phyloP scores from a whole-genome alignment of 225 moss, liverwort and hornwort genomes.

The Sphagnum tenellum region DNA sequence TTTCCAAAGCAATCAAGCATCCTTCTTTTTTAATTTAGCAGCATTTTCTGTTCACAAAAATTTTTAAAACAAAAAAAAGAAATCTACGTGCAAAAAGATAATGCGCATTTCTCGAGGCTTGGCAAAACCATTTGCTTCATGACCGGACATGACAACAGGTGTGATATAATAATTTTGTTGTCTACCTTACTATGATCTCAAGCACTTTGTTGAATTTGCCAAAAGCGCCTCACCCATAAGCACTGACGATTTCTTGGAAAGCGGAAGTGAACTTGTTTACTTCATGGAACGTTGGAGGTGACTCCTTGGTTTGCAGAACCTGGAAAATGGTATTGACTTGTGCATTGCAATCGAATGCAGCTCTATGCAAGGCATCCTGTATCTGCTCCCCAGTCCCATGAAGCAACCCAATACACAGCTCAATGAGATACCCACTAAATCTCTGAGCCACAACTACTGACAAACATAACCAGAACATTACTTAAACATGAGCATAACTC shows the following conservation, averaged over 20 bases:
- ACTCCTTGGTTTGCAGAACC: constrained; percentile 67
- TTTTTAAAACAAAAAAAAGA: no score
- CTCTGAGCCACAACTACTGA: not conserved
- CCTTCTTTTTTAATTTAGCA: no score
- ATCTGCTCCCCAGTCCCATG: constrained; percentile 39
- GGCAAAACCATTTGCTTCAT: no score
- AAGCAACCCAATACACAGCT: constrained; percentile 3
- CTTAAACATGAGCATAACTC: not conserved
- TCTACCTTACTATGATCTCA: no score
- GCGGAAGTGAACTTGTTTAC: constrained; percentile 85
- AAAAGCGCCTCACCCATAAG: constrained; percentile 57
- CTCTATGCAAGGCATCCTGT: constrained; percentile 78
- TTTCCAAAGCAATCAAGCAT: no score
- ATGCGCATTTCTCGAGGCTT: no score
- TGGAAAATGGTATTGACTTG: constrained; percentile 79
- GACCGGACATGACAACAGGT: no score
- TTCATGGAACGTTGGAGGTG: constrained; percentile 78
- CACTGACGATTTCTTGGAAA: constrained; percentile 91
- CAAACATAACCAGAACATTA: not conserved
- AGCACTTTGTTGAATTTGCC: no score
- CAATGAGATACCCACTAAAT: not conserved
- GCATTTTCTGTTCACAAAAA: no score
- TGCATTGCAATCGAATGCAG: constrained; percentile 71
- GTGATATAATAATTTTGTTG: no score
- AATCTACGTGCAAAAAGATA: no score